phyloP scores from a whole-genome alignment of 352 stramenopile species.

The Phytophthora tentaculata region DNA sequence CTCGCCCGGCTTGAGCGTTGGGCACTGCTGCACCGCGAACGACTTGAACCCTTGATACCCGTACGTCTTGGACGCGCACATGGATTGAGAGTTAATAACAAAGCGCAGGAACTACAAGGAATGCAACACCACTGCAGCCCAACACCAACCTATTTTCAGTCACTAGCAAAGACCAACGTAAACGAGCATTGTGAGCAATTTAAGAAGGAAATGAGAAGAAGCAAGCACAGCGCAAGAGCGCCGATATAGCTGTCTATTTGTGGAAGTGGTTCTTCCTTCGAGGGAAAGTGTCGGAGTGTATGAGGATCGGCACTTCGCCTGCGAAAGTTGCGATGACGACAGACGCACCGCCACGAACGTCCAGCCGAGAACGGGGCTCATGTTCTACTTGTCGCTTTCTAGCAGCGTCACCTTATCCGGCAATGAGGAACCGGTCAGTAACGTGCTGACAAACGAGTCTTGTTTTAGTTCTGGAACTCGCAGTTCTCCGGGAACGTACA shows the following conservation, averaged over 20 bases:
- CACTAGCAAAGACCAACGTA: constrained; percentile 24
- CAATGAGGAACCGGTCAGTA: constrained; percentile 10
- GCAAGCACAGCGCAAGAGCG: constrained; percentile 2
- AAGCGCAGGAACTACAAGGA: constrained; percentile 5
- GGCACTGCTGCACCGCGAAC: constrained; percentile 67
- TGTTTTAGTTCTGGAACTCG: constrained; percentile 82
- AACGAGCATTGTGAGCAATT: not conserved
- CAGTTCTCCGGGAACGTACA: constrained; percentile 95
- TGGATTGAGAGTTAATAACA: constrained; percentile 21
- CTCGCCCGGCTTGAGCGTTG: constrained; percentile 82
- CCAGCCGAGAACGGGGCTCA: constrained; percentile 36
- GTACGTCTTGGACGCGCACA: constrained; percentile 58
- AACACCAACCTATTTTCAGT: constrained; percentile 26
- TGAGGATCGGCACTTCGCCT: constrained; percentile 30
- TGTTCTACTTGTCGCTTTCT: constrained; percentile 16
- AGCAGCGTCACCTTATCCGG: constrained; percentile 9
- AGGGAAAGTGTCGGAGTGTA: constrained; percentile 35
- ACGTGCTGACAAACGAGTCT: constrained; percentile 6
- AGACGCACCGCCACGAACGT: constrained; percentile 27
- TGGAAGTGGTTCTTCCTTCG: constrained; percentile 41
- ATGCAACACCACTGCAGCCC: constrained; percentile 1
- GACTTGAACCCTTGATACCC: constrained; percentile 86
- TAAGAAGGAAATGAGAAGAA: too few species aligned
- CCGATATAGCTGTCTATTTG: constrained; percentile 40
- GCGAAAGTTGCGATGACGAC: constrained; percentile 28